These are phyloP conservation scores for Globisporangium sylvaticum DNA, from an alignment of 352 stramenopile species.

Conservation along the genomic window DNA sequence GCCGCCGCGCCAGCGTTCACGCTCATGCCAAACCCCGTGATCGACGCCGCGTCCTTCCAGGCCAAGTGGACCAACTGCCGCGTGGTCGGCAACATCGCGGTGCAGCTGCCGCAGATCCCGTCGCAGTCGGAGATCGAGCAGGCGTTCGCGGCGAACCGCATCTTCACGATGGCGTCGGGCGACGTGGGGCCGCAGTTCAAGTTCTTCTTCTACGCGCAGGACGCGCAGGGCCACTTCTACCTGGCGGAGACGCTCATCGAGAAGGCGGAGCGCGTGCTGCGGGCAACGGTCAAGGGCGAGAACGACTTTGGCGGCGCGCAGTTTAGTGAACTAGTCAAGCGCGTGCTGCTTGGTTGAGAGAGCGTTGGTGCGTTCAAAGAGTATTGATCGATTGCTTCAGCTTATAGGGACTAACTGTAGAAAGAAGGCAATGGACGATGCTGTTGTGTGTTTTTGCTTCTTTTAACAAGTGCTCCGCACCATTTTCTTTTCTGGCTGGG, in stretches of 20 bases:
- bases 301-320: constrained; percentile 53
- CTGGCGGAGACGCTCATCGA: constrained; percentile 72
- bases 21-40: constrained; percentile 59
- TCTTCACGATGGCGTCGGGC: constrained; percentile 79
- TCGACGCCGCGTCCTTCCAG: constrained; percentile 74
- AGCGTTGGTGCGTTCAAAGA: constrained; percentile 8
- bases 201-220: constrained; percentile 85
- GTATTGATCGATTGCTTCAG: background rate
- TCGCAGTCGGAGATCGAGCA: constrained; percentile 63
- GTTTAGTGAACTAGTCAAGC: constrained; percentile 62
- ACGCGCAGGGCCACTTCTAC: constrained; percentile 54
- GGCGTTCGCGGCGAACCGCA: constrained; percentile 45
- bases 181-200: constrained; percentile 81
- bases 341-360: constrained; percentile 50
- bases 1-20: constrained; percentile 30
- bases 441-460: background rate
- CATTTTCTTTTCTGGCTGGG: background rate
- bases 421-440: background rate
- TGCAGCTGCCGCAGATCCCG: constrained; percentile 57
- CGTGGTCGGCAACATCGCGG: constrained; percentile 56
- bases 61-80: constrained; percentile 62
- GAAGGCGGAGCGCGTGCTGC: constrained; percentile 57
- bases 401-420: background rate
- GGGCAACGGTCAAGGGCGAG: constrained; percentile 73
- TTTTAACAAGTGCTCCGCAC: background rate